Evolutionary conservation across 2,329 filamentous ascomycete genomes (phyloP), one percentile per base, ranked within the genome.

Genomic region (Neoscytalidium dimidiatum): DNA sequence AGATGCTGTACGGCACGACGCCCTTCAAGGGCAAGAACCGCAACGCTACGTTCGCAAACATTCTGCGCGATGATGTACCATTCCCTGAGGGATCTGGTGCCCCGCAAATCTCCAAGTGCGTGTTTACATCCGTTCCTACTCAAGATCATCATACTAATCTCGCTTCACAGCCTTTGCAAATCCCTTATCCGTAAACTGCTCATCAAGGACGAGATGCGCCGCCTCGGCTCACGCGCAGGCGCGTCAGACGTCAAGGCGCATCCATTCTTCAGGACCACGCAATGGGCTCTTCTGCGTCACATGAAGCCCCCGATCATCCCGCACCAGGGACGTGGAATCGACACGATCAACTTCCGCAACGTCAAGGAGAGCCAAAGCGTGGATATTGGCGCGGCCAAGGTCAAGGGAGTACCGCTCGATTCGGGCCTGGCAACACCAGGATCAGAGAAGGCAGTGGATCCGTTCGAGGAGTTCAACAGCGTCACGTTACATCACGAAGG

Each of bases 11-110:
- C 80, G 95, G 95, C 64, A 99, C 94, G 0, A 99, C 95, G 0
- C 95, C 95, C 1, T 99, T 99, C 85, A 99, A 99, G 83, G 95
- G 95, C 71, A 98, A 99, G 86, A 99, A 97, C 79, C 88, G 95
- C 43, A 99, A 98, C 73, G 93, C 94, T 14, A 99, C 95, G 0
- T 99, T 99, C 81, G 94, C 94, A 67, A 99, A 98, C 76, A 99
- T 99, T 70, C 79, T 99, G 68, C 86, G 94, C 62, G 95, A 99
- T 77, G 95, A 99, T 69, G 95, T 97, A 67, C 92, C 92, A 5
- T 99, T 99, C 80, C 94, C 95, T 0, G 95, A 99, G 72, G 91
- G 95, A 70, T 86, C 90, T 29, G 91, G 92, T 35, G 85, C 88
- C 26, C 92, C 93, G 5, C 92, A 92, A 76, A 92, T 96, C 66